Base-by-base conservation (phyloP, 257 asterid species). In the Galeopsis tetrahit region DNA sequence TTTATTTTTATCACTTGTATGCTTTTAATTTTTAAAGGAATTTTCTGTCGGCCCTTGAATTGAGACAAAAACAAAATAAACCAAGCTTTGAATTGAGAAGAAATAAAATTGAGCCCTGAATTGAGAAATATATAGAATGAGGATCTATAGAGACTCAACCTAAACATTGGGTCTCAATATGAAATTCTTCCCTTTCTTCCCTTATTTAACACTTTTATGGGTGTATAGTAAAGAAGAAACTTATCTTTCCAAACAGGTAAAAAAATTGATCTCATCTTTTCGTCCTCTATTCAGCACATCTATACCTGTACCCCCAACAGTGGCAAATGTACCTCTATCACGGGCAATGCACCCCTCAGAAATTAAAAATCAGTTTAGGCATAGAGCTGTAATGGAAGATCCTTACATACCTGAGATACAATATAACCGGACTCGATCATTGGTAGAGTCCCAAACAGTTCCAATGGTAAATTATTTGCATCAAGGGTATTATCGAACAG, bases 191-290 rank as follows among this genome's bases (percentile, higher is more conserved):
- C 7, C 14, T 17, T 21, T 21, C 28, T 21, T 21, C 63, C 7
- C 14, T 17, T 55, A 55, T 55, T 75, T 32, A 21, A 53, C 6
- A 43, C 31, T 8, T 36, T 36, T 70, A 38, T 13, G 68, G 58
- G 10, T 38, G 33, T 66, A 43, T 75, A 65, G 31, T 70, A 28
- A 57, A 42, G 28, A 32, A 42, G 48, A 33, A 56, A 43, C 40
- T 68, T 68, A 7, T 49, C 55, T 7, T 39, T 39, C 35, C 56
- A 58, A 71, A 68, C 82, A 91, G 96, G 96, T 91, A 64, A 73
- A 36, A 46, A 79, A 74, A 46, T 71, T 91, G 73, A 14, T 80
- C 68, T 85, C 92, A 38, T 63, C 87, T 34, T 89, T 89, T 78
- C 83, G 75, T 66, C 85, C 96, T 66, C 78, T 83, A 68, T 13